phyloP scores from a whole-genome alignment of 176 grass and related monocot genomes.

The Canna indica region DNA sequence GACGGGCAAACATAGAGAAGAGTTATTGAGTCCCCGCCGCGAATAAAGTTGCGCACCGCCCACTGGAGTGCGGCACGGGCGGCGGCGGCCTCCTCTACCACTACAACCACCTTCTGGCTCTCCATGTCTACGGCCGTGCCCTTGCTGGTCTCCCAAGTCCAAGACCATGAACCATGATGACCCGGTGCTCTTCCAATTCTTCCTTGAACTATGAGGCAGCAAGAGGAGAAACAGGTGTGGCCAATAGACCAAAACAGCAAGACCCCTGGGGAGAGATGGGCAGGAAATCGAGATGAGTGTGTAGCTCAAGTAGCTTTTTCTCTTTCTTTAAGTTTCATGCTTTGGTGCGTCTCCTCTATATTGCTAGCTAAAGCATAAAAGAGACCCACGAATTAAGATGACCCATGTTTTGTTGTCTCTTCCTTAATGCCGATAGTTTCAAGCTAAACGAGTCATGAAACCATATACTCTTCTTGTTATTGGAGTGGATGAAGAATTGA shows the following conservation, averaged over 20 bases:
- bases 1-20: slow-evolving; percentile 81
- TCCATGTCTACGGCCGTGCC: slow-evolving; percentile 32
- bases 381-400: too few relatives aligned
- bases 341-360: too few relatives aligned
- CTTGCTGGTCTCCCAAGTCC: not conserved
- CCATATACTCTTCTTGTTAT: not conserved
- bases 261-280: not conserved
- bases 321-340: too few relatives aligned
- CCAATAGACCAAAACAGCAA: not conserved
- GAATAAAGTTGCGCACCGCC: slow-evolving; percentile 85
- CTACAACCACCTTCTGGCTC: slow-evolving; percentile 70
- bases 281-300: too few relatives aligned
- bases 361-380: too few relatives aligned
- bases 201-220: not conserved
- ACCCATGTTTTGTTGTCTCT: not conserved
- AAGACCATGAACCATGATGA: too few relatives aligned
- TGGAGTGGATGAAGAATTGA: not conserved
- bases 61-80: slow-evolving; percentile 62
- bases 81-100: slow-evolving; percentile 67
- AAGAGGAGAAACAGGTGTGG: not conserved
- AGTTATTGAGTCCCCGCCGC: slow-evolving; percentile 66
- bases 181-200: not conserved
- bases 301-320: too few relatives aligned
- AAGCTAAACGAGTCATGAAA: not conserved
- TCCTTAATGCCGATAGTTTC: not conserved